Evolutionary conservation across 2,329 filamentous ascomycete genomes (phyloP), one percentile per base, ranked within the genome.

Genomic region (Colletotrichum falcatum): DNA sequence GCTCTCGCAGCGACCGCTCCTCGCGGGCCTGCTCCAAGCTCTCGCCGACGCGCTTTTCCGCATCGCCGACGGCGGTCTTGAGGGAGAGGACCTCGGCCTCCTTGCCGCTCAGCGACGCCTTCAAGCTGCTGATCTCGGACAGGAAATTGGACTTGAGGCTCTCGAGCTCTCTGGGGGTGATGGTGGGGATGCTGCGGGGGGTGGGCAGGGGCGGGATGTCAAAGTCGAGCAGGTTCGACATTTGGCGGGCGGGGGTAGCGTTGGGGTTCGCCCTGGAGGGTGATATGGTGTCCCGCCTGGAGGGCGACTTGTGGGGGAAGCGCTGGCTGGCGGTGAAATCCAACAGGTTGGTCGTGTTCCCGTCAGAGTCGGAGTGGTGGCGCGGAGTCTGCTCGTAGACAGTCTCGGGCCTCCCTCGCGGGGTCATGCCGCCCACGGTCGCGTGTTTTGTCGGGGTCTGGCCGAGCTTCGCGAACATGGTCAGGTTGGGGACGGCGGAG

Each of bases 121-220:
- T 96, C 23, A 99, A 88, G n/a, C 93, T 94, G 72, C 94, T 97
- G 70, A 99, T 97, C 78, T 98, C 94, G 0, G 95, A 97, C 61
- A 97, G 87, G 76, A 97, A 97, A 30, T 88, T 89, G 0, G 95
- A 98, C 80, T 98, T 98, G 71, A 98, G 86, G 18, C 92, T 93
- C 79, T 99, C 96, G 2, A 98, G 86, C 82, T 99, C 96, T 42
- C 96, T 90, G 1, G 96, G 93, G 2, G 95, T 97, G 74, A 98
- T 92, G 11, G 92, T 94, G 0, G 96, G 96, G 46, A 98, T 89
- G 65, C 94, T 97, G 72, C 95, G 91, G 18, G 96, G 96, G 0
- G 96, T 98, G 2, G 95, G 94, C 74, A 94, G 90, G 0, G 95
- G 94, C n/a, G 95, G 94, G 12, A 98, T 92, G 76, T 98, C 96